A percentile compares a stretch with the other conserved stretches of the same genome.
phyloP scores from a whole-genome alignment of 257 asterid genomes.

The Penstemon barbatus region DNA sequence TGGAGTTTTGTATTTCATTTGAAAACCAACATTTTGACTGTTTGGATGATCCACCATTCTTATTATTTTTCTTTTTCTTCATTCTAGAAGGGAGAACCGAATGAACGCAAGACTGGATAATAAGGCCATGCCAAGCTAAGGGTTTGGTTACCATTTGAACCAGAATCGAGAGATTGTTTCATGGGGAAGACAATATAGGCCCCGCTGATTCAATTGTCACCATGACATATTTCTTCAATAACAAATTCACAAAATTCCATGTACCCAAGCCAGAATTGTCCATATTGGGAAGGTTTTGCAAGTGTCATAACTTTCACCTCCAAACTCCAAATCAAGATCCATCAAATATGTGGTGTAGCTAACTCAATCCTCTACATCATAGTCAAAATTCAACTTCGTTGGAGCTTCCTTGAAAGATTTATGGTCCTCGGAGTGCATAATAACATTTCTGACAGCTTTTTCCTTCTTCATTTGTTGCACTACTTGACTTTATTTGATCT shows the following conservation, averaged over 20 bases:
- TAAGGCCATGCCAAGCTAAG: constrained; percentile 80
- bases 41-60: constrained; percentile 50
- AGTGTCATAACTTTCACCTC: too few species aligned
- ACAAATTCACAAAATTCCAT: constrained; percentile 68
- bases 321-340: too few species aligned
- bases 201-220: constrained; percentile 60
- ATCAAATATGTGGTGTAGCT: too few species aligned
- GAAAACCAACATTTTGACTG: constrained; percentile 45
- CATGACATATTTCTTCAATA: constrained; percentile 51
- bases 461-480: too few species aligned
- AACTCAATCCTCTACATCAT: too few species aligned
- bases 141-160: constrained; percentile 86
- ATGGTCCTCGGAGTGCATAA: too few species aligned
- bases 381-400: too few species aligned
- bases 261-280: constrained; percentile 36
- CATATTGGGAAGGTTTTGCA: constrained; percentile 28
- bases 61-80: constrained; percentile 69
- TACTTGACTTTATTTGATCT: too few species aligned
- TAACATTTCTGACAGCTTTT: too few species aligned
- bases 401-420: too few species aligned
- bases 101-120: constrained; percentile 71
- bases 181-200: constrained; percentile 60
- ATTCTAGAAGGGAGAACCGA: constrained; percentile 69
- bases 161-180: constrained; percentile 54
- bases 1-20: constrained; percentile 52